These are phyloP conservation scores for Kalanchoe fedtschenkoi DNA, from an alignment of 164 flowering plant species.

Conservation along the genomic window DNA sequence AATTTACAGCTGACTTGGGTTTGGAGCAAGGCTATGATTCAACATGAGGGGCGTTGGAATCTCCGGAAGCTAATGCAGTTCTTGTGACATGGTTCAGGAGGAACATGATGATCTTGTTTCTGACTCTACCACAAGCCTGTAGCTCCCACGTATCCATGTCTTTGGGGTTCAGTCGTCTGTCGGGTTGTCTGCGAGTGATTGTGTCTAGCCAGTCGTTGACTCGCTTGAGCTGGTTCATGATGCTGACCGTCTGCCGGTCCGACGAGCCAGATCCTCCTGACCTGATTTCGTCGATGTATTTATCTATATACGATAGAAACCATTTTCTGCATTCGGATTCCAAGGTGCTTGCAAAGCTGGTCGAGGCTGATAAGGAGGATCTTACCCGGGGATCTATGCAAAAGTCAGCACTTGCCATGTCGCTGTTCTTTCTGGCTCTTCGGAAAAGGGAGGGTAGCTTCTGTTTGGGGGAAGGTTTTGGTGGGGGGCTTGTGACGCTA, in stretches of 20 bases:
- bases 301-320: background rate
- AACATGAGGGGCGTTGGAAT: background rate
- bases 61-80: background rate
- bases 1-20: no score
- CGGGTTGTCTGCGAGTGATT: background rate
- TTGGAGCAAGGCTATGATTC: no score
- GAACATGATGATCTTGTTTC: conserved; percentile 3
- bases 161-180: background rate
- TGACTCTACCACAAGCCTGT: background rate
- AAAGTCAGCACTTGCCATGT: background rate
- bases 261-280: background rate
- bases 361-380: background rate
- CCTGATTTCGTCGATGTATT: background rate
- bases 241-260: background rate
- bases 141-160: background rate
- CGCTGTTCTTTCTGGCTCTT: background rate
- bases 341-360: background rate
- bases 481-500: background rate
- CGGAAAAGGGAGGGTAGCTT: background rate
- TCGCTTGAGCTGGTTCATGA: background rate
- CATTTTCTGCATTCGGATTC: conserved; percentile 2
- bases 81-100: conserved; percentile 2
- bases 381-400: background rate
- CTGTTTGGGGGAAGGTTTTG: conserved; percentile 1
- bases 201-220: background rate